Percentiles rank a stretch among this genome's conserved stretches.
Evolutionary conservation across 139 green algal genomes (phyloP).

Genomic region (Closterium sp.): DNA sequence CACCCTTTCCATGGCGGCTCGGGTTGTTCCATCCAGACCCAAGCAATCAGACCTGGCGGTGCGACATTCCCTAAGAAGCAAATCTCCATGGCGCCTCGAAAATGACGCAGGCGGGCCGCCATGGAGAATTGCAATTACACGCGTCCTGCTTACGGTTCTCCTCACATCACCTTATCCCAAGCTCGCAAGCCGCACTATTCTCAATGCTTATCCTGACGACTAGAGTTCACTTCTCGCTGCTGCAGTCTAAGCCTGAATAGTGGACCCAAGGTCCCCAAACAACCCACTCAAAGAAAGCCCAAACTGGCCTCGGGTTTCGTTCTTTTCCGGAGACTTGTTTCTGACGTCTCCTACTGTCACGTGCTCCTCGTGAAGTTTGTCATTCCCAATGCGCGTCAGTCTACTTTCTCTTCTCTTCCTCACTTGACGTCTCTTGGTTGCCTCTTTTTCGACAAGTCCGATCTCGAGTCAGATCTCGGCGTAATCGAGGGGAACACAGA

Average conservation of each 20-base stretch:
- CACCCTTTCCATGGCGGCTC: not conserved
- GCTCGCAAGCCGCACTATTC: not conserved
- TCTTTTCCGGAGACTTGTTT: not conserved
- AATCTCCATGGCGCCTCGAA: not conserved
- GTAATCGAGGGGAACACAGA: not conserved
- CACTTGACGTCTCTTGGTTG: not conserved
- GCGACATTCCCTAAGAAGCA: not conserved
- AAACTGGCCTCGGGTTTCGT: not conserved
- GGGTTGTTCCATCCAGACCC: not conserved
- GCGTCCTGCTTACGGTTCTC: not conserved
- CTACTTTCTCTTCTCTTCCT: not conserved
- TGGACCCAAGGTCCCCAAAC: not conserved
- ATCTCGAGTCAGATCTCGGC: slow-evolving; percentile 8
- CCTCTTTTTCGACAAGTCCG: not conserved
- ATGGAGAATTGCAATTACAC: not conserved
- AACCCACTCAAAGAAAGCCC: not conserved
- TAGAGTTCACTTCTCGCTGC: not conserved
- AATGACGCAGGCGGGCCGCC: not conserved
- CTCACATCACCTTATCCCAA: not conserved
- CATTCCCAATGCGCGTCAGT: not conserved
- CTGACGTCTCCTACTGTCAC: not conserved
- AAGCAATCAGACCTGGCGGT: not conserved
- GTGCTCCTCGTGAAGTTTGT: not conserved
- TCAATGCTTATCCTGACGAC: not conserved
- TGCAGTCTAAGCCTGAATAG: not conserved